Evolutionary conservation across 768 basidiomycete genomes (phyloP).

Genomic region (Plicaturopsis crispa): DNA sequence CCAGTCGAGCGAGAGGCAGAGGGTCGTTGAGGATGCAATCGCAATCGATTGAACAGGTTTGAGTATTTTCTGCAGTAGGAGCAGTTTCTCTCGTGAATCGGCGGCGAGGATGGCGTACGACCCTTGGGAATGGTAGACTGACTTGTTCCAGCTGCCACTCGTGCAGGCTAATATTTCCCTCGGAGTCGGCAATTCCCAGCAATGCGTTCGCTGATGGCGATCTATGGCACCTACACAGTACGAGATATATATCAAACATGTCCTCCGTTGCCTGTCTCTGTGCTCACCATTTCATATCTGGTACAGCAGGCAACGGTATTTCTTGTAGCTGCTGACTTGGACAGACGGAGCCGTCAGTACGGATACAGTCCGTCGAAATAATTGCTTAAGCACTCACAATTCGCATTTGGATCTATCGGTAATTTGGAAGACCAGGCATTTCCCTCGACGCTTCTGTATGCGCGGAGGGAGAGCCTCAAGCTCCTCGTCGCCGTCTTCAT

Average conservation of each 20-base stretch:
- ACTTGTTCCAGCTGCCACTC: constrained; percentile 47
- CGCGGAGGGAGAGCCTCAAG: constrained; percentile 1
- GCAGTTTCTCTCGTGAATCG: too few relatives aligned
- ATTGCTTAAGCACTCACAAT: constrained; percentile 30
- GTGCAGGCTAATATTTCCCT: constrained; percentile 68
- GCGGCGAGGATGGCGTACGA: too few relatives aligned
- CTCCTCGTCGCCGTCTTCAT: not conserved
- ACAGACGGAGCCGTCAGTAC: constrained; percentile 3
- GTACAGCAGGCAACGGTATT: constrained; percentile 70
- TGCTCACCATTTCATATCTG: constrained; percentile 92
- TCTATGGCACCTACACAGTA: constrained; percentile 55
- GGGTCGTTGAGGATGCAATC: constrained; percentile 36
- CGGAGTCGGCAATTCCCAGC: constrained; percentile 78
- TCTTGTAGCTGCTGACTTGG: constrained; percentile 55
- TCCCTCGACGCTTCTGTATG: constrained; percentile 49
- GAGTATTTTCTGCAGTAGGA: constrained; percentile 38
- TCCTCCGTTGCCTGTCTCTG: not conserved
- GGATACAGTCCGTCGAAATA: not conserved
- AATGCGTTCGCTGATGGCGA: constrained; percentile 31
- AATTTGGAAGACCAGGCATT: constrained; percentile 63
- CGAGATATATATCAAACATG: not conserved
- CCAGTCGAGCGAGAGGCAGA: constrained; percentile 95
- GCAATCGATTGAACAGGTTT: constrained; percentile 8
- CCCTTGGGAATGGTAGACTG: too few relatives aligned
- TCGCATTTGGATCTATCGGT: constrained; percentile 19